Conservation (phyloP, 176 grass and related monocot species). For the Paspalum notatum region DNA sequence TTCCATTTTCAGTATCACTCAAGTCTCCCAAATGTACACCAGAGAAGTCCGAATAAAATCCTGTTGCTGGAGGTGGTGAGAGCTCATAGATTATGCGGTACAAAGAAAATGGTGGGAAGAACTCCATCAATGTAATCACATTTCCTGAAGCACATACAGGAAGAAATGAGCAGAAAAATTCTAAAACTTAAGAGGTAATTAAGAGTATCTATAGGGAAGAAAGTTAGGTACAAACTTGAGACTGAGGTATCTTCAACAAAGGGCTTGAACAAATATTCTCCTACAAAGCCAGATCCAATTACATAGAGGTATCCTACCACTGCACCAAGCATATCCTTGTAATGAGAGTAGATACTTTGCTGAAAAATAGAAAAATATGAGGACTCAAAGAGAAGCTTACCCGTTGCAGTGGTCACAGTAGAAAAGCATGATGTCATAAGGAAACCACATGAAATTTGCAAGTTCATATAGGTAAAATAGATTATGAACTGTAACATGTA, state of each 20-base stretch:
- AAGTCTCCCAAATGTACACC: constrained; percentile 62
- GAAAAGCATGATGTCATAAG: constrained; percentile 61
- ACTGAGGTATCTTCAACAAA: constrained; percentile 54
- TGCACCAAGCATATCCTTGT: constrained; percentile 40
- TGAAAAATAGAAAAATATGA: background rate
- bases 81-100: constrained; percentile 74
- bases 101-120: constrained; percentile 64
- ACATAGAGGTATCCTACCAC: constrained; percentile 63
- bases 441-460: constrained; percentile 76
- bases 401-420: constrained; percentile 54
- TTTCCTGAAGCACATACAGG: constrained; percentile 38
- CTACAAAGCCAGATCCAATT: constrained; percentile 57
- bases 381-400: constrained; percentile 25
- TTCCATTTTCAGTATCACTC: constrained; percentile 51
- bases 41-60: constrained; percentile 26
- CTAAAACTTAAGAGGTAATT: background rate
- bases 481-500: constrained; percentile 66
- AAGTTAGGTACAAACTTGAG: constrained; percentile 47
- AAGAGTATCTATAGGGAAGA: background rate
- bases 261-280: constrained; percentile 50
- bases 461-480: constrained; percentile 69
- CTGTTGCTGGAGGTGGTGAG: constrained; percentile 43
- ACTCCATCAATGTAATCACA: constrained; percentile 62
- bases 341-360: background rate
- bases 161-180: background rate